phyloP scores from a whole-genome alignment of 371 early-diverging fungal genomes.

The Catenaria anguillulae region DNA sequence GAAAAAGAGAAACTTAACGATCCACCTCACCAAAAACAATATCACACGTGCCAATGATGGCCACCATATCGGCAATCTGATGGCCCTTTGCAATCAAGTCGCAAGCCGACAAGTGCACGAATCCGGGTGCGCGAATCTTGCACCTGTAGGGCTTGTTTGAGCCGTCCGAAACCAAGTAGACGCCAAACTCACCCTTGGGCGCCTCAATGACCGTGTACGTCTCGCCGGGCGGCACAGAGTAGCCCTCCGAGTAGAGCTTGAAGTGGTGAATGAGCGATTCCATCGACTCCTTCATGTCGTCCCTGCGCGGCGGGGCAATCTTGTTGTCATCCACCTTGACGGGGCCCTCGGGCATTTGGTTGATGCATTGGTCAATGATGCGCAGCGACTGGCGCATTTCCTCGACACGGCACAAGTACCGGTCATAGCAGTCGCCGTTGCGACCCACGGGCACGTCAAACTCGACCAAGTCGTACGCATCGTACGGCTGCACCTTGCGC shows the following conservation, averaged over 20 bases:
- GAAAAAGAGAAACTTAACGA: conserved; percentile 10
- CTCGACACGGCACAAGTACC: conserved; percentile 89
- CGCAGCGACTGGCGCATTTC: conserved; percentile 95
- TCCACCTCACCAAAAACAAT: conserved; percentile 37
- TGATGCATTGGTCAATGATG: conserved; percentile 86
- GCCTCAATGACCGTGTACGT: conserved; percentile 95
- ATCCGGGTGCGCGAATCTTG: conserved; percentile 95
- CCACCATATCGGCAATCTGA: conserved; percentile 87
- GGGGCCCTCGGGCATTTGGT: conserved; percentile 87
- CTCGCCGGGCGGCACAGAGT: conserved; percentile 88
- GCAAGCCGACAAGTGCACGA: conserved; percentile 78
- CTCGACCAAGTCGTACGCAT: conserved; percentile 85
- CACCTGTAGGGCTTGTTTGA: conserved; percentile 90
- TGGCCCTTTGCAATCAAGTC: conserved; percentile 81
- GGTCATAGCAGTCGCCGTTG: conserved; percentile 91
- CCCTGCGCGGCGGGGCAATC: conserved; percentile 87
- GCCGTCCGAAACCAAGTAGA: conserved; percentile 75
- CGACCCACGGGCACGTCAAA: conserved; percentile 93
- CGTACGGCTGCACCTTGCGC: conserved; percentile 85
- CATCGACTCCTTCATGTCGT: conserved; percentile 95
- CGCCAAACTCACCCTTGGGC: conserved; percentile 95
- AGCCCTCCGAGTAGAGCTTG: conserved; percentile 95
- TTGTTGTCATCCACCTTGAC: conserved; percentile 94
- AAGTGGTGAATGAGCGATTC: conserved; percentile 96
- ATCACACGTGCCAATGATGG: conserved; percentile 73